Base-by-base conservation (phyloP, 148 eudicot species). In the Fagopyrum homotropicum region DNA sequence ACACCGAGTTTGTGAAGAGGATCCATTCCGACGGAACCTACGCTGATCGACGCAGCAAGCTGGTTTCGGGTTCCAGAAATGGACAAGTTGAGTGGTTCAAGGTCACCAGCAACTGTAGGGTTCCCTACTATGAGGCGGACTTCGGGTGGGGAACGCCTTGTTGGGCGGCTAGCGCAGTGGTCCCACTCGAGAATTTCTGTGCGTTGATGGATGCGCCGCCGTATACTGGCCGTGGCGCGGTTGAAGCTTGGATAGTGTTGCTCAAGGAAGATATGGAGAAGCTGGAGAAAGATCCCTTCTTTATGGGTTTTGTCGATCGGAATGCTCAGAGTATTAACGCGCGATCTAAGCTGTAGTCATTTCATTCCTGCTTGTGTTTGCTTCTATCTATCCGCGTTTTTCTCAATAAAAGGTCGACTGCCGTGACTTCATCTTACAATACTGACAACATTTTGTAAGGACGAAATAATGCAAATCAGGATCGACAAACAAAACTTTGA, bases 241-340 rank as follows among this genome's bases (percentile, higher is more conserved):
- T 64, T 40, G 70, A 64, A 40, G 70, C 70, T 12, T 64, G 70
- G 70, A 45, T 64, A 10, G 45, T 35, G 70, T 64, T 64, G 70
- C 7, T 35, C 4, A 12, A 35, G 4, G 45, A 64, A 30, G 70
- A 64, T 40, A 64, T 64, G 46, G 70, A 64, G 46, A 35, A 6
- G 45, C 9, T 64, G 17, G 45, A 11, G 46, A 64, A n/a, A 14
- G 70, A 35, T 15, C n/a, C n/a, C 0, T 64, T 35, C 40, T 35
- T 35, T 64, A 64, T 35, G 70, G 17, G 17, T 12, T 64, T 4
- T 64, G 70, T 40, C 1, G 70, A 64, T 64, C 14, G 45, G 4
- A 12, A n/a, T 30, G 30, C n/a, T 30, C 45, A 11, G 7, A 7
- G 16, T 35, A 64, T 64, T 57, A 57, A n/a, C 29, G 29, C 9